These are phyloP conservation scores for Graphilbum fragrans DNA, from an alignment of 2,329 filamentous ascomycete genomes.

Conservation along the genomic window DNA sequence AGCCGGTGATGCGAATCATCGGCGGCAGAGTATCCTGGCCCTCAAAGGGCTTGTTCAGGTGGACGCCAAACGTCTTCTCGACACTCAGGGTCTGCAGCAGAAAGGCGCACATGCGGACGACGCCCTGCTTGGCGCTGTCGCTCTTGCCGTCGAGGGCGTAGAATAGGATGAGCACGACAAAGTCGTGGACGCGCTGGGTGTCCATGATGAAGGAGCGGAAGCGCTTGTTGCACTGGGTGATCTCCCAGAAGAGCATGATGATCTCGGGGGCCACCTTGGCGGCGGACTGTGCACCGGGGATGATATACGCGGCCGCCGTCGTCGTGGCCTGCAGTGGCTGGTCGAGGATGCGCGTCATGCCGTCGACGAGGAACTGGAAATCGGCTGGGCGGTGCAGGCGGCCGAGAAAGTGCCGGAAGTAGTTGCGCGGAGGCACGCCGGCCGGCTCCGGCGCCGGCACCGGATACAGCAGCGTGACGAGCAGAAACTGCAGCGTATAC, in stretches of 20 bases:
- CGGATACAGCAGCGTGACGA: slow-evolving; percentile 75
- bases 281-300: slow-evolving; percentile 70
- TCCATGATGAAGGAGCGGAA: slow-evolving; percentile 97
- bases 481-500: slow-evolving; percentile 82
- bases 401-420: slow-evolving; percentile 84
- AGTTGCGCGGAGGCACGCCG: slow-evolving; percentile 46
- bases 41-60: slow-evolving; percentile 79
- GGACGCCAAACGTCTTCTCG: slow-evolving; percentile 79
- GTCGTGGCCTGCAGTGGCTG: slow-evolving; percentile 84
- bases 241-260: slow-evolving; percentile 96
- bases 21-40: slow-evolving; percentile 77
- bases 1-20: slow-evolving; percentile 70
- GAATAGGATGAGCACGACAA: slow-evolving; percentile 79
- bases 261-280: slow-evolving; percentile 88
- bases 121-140: slow-evolving; percentile 77
- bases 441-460: slow-evolving; percentile 52
- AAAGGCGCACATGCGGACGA: slow-evolving; percentile 96
- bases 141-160: slow-evolving; percentile 84
- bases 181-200: slow-evolving; percentile 85
- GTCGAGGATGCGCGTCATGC: slow-evolving; percentile 83
- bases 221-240: slow-evolving; percentile 91
- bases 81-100: slow-evolving; percentile 89
- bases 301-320: slow-evolving; percentile 71
- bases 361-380: slow-evolving; percentile 93
- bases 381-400: slow-evolving; percentile 86